Evolutionary conservation across 257 asterid species (phyloP).

Genomic region (Fraxinus anomala): DNA sequence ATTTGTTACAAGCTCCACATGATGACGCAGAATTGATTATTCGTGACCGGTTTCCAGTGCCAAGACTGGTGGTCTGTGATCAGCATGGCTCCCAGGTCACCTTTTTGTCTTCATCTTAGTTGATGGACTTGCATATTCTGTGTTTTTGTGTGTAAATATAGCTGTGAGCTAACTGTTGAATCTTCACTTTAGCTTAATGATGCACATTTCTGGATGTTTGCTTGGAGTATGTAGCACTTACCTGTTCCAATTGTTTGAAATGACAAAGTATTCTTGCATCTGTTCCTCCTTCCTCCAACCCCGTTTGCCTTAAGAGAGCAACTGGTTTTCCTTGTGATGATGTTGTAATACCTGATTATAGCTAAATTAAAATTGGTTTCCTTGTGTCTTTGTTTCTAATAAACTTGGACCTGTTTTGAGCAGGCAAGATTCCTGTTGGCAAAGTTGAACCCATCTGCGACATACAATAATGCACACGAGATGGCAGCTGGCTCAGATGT

Average conservation of each 20-base stretch:
- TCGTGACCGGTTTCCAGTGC: conserved; percentile 89
- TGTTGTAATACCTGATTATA: conserved; percentile 4
- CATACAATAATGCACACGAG: conserved; percentile 78
- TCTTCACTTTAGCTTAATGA: not conserved
- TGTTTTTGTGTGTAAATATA: not conserved
- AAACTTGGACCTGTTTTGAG: conserved; percentile 26
- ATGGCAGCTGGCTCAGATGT: conserved; percentile 80
- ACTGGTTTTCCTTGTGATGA: not conserved
- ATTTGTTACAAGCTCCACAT: conserved; percentile 81
- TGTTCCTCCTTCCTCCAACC: not conserved
- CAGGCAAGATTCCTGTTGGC: conserved; percentile 98
- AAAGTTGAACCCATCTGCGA: conserved; percentile 95
- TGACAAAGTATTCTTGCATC: not conserved
- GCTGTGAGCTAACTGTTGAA: not conserved
- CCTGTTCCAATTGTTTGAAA: not conserved
- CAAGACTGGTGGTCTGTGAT: conserved; percentile 96
- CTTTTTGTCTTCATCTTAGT: conserved; percentile 3
- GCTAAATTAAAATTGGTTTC: not conserved
- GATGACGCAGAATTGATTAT: conserved; percentile 81
- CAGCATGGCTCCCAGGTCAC: conserved; percentile 99
- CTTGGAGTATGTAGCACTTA: not conserved
- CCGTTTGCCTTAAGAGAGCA: not conserved
- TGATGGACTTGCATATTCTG: not conserved
- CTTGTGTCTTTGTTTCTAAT: not conserved
- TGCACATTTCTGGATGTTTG: not conserved